Evolutionary conservation across 495 filamentous ascomycete genomes (phyloP), one percentile per base, ranked within the genome.

Genomic region (Neurospora sp.): DNA sequence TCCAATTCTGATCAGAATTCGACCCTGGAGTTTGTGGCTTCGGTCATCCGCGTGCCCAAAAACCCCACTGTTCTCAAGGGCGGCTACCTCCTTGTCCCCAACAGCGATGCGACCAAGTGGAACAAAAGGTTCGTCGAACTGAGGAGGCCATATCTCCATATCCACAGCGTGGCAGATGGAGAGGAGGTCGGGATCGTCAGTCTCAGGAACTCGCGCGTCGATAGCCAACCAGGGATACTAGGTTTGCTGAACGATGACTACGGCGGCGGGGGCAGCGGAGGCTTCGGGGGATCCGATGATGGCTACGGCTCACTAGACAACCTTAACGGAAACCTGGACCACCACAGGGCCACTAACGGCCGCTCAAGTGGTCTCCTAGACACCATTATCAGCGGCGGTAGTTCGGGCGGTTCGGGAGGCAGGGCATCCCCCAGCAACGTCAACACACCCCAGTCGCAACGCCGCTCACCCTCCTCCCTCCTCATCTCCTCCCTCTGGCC

Each of bases 111-210:
- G 37, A 91, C 90, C 37, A 87, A 89, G 73, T 99, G 96, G 96
- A 85, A 92, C 6, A 93, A 94, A 74, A 92, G 95, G 54, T 97
- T 94, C 78, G 93, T 97, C 69, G 96, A 99, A 78, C 89, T 99
- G 39, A 90, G 96, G 35, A 89, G 91, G 48, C 96, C 96, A 7
- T 99, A 98, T 78, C 85, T 99, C 73, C 94, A 98, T 78, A 88
- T 98, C 54, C 91, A 98, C 82, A 89, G 88, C 38, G 89, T 92
- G 2, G 90, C 89, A 3, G 92, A 94, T 18, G 94, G 94, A 18
- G 95, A 98, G 76, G 96, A 98, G 80, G 87, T 97, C 70, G 92
- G 90, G 62, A 90, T 94, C 23, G 93, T 98, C 75, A 94, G 93
- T 76, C 86, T 99, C 46, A 87, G 90, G 62, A 94, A 96, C 79